Conservation (phyloP, 2,329 filamentous ascomycete species). For the Cylindrodendrum hubeiense region DNA sequence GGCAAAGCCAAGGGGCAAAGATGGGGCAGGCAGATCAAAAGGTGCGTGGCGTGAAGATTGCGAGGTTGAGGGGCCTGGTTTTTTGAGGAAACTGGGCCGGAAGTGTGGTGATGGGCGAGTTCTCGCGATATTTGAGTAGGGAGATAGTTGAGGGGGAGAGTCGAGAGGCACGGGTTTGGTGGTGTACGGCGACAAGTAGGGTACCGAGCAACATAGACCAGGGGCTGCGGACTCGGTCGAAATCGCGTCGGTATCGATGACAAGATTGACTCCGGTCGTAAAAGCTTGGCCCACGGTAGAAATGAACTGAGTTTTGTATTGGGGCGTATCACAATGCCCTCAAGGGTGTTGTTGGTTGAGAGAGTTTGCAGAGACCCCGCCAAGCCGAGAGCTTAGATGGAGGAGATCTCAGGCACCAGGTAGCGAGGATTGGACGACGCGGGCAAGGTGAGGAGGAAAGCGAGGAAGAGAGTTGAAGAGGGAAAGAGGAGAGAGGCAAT, state of each 20-base stretch:
- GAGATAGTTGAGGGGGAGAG: background rate
- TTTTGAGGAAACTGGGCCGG: background rate
- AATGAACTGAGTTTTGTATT: constrained; percentile 13
- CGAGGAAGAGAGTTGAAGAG: background rate
- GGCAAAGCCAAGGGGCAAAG: constrained; percentile 7
- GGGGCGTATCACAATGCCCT: constrained; percentile 14
- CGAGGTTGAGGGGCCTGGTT: background rate
- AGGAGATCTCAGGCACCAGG: constrained; percentile 22
- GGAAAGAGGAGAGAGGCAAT: constrained; percentile 1
- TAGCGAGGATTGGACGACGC: constrained; percentile 22
- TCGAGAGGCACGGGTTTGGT: constrained; percentile 2
- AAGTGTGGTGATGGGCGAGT: background rate
- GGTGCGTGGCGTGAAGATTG: constrained; percentile 8
- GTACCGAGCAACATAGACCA: constrained; percentile 5
- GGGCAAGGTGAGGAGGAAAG: background rate
- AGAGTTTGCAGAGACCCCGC: constrained; percentile 20
- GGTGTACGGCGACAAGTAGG: constrained; percentile 6
- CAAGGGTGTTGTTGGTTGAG: background rate
- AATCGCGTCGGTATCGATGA: constrained; percentile 1
- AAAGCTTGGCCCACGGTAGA: constrained; percentile 9
- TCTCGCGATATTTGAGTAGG: constrained; percentile 4
- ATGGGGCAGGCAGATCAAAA: constrained; percentile 7
- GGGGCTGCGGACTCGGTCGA: background rate
- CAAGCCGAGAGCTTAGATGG: constrained; percentile 7
- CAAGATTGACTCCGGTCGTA: constrained; percentile 7